Conservation (phyloP, 768 basidiomycete genomes). For the Rhizopogon roseolus region DNA sequence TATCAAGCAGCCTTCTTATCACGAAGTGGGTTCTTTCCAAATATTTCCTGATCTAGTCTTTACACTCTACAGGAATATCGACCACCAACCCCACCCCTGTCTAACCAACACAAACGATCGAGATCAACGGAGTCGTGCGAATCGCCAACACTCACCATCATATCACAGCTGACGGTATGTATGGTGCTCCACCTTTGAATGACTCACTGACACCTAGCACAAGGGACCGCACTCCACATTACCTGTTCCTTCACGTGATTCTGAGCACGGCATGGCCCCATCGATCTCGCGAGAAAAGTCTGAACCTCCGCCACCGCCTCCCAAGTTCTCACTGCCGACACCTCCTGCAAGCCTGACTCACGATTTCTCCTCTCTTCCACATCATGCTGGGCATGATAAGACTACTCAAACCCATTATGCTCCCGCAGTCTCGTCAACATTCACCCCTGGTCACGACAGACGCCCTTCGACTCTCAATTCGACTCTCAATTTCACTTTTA, state of each 20-base stretch:
- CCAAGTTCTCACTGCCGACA: constrained; percentile 24
- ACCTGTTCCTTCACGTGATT: constrained; percentile 14
- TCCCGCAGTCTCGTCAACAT: constrained; percentile 21
- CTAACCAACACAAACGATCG: constrained; percentile 29
- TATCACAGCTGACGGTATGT: constrained; percentile 19
- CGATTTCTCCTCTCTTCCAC: constrained; percentile 11
- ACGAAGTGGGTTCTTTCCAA: constrained; percentile 15
- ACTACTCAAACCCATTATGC: constrained; percentile 19
- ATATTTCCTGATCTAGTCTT: neutral
- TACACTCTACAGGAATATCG: constrained; percentile 39
- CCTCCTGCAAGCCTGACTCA: constrained; percentile 23
- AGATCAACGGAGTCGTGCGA: constrained; percentile 25
- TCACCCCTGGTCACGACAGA: constrained; percentile 23
- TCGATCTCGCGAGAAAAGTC: constrained; percentile 15
- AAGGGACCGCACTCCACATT: constrained; percentile 24
- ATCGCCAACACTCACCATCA: constrained; percentile 21
- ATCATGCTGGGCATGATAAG: constrained; percentile 11
- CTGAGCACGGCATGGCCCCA: constrained; percentile 8
- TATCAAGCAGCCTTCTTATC: constrained; percentile 3
- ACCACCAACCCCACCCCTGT: constrained; percentile 56
- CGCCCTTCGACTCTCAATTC: constrained; percentile 18
- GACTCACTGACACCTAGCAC: neutral
- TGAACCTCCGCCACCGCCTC: constrained; percentile 17
- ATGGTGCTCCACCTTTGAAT: constrained; percentile 2
- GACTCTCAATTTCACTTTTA: constrained; percentile 4